Percentiles rank a stretch among this genome's conserved stretches.
Evolutionary conservation across 306 rosid genomes (phyloP).

Genomic region (Hippophae rhamnoides): DNA sequence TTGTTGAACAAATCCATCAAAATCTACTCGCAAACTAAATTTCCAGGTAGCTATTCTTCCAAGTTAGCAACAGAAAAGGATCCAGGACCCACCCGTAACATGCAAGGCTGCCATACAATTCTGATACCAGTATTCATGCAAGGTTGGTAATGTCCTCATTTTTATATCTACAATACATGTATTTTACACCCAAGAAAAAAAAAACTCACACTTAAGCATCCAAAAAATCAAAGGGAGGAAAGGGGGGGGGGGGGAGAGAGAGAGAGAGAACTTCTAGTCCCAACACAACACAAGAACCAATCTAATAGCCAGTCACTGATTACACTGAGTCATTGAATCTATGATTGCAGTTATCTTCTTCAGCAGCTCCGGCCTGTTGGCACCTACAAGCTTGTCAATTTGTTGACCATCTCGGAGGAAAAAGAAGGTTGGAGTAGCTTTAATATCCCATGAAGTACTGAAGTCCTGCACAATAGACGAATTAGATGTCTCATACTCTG

Average conservation of each 20-base stretch:
- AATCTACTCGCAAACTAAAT: too few relatives aligned
- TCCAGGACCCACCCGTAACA: too few relatives aligned
- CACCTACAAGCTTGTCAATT: constrained; percentile 93
- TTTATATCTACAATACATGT: too few relatives aligned
- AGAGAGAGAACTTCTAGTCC: background rate
- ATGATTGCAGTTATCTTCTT: constrained; percentile 48
- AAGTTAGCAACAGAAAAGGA: too few relatives aligned
- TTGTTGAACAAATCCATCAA: too few relatives aligned
- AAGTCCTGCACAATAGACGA: constrained; percentile 57
- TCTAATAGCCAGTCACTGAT: constrained; percentile 15
- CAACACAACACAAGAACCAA: constrained; percentile 9
- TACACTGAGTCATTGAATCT: constrained; percentile 30
- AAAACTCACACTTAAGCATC: constrained; percentile 16
- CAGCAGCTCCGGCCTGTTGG: constrained; percentile 86
- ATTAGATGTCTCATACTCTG: background rate
- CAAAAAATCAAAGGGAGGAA: constrained; percentile 5
- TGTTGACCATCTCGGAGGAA: constrained; percentile 77
- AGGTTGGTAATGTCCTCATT: too few relatives aligned
- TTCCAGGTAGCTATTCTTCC: too few relatives aligned
- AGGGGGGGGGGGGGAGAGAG: background rate
- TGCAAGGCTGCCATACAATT: too few relatives aligned
- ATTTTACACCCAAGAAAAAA: background rate
- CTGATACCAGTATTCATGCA: too few relatives aligned
- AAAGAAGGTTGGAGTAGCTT: constrained; percentile 98
- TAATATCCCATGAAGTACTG: constrained; percentile 89